Conservation (phyloP, 768 basidiomycete species). For the Lactifluus volemus region DNA sequence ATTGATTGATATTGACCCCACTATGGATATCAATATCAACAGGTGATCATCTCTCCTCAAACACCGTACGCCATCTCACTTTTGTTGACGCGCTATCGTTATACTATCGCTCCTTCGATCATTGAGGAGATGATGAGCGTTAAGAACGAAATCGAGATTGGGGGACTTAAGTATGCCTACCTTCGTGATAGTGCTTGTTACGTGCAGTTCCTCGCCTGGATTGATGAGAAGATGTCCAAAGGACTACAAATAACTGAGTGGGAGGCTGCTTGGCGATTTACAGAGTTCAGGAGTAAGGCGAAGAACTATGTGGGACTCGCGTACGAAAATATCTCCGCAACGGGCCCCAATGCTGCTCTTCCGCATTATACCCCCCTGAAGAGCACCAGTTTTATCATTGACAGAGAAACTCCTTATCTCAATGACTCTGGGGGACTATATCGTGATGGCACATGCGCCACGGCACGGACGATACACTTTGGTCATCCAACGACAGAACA, state of each 20-base stretch:
- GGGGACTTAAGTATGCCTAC: slow-evolving; percentile 78
- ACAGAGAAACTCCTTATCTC: slow-evolving; percentile 74
- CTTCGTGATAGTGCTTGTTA: slow-evolving; percentile 83
- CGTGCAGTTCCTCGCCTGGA: slow-evolving; percentile 83
- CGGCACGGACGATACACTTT: slow-evolving; percentile 76
- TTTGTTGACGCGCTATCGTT: slow-evolving; percentile 76
- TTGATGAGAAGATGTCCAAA: slow-evolving; percentile 68
- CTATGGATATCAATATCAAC: not conserved
- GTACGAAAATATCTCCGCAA: slow-evolving; percentile 85
- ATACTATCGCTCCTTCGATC: slow-evolving; percentile 60
- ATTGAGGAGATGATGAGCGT: slow-evolving; percentile 75
- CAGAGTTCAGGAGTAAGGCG: slow-evolving; percentile 60
- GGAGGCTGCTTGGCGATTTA: slow-evolving; percentile 80
- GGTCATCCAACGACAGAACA: slow-evolving; percentile 78
- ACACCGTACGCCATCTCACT: slow-evolving; percentile 79
- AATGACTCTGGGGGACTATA: slow-evolving; percentile 93
- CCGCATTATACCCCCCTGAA: slow-evolving; percentile 87
- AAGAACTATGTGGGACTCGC: slow-evolving; percentile 78
- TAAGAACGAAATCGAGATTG: slow-evolving; percentile 83
- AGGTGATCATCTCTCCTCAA: slow-evolving; percentile 63
- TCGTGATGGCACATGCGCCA: slow-evolving; percentile 84
- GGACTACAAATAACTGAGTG: slow-evolving; percentile 86
- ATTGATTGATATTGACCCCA: not conserved
- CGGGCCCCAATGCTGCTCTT: slow-evolving; percentile 85
- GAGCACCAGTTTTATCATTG: slow-evolving; percentile 59